Conservation (phyloP, 352 stramenopile genomes). For the Bremia lactucae region DNA sequence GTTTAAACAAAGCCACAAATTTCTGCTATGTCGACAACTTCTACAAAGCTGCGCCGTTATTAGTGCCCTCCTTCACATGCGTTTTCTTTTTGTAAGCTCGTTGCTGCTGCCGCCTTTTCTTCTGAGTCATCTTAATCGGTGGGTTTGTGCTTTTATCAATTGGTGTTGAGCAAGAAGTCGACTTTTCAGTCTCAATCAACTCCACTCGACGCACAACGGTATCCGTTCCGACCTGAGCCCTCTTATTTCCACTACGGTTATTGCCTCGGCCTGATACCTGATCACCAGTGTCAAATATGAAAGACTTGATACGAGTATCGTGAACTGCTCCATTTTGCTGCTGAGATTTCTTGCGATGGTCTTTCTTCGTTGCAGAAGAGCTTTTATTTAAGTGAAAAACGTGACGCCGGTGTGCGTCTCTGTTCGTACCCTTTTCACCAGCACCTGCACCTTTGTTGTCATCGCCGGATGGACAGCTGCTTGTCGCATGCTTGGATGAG, state of each 20-base stretch:
- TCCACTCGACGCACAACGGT: slow-evolving; percentile 5
- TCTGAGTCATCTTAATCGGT: slow-evolving; percentile 11
- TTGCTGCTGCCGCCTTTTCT: no score
- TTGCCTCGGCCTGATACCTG: not conserved
- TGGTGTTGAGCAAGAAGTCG: not conserved
- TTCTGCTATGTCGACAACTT: no score
- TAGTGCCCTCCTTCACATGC: no score
- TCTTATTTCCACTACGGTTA: slow-evolving; percentile 8
- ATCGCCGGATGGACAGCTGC: slow-evolving; percentile 10
- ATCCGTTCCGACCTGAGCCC: slow-evolving; percentile 1
- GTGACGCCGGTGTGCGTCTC: slow-evolving; percentile 11
- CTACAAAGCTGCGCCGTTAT: no score
- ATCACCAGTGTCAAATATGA: slow-evolving; percentile 2
- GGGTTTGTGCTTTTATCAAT: slow-evolving; percentile 3
- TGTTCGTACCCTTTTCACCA: slow-evolving; percentile 6
- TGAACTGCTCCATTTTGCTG: slow-evolving; percentile 2
- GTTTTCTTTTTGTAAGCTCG: no score
- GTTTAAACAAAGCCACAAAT: no score
- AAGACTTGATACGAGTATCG: slow-evolving; percentile 1
- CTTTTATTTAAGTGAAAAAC: slow-evolving; percentile 17
- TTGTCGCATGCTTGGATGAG: slow-evolving; percentile 19
- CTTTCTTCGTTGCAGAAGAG: slow-evolving; percentile 8
- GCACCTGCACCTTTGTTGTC: slow-evolving; percentile 2
- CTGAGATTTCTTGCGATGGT: slow-evolving; percentile 18
- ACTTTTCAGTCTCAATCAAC: not conserved